Conservation (phyloP, 805 yeast genomes). For the Candida alai region DNA sequence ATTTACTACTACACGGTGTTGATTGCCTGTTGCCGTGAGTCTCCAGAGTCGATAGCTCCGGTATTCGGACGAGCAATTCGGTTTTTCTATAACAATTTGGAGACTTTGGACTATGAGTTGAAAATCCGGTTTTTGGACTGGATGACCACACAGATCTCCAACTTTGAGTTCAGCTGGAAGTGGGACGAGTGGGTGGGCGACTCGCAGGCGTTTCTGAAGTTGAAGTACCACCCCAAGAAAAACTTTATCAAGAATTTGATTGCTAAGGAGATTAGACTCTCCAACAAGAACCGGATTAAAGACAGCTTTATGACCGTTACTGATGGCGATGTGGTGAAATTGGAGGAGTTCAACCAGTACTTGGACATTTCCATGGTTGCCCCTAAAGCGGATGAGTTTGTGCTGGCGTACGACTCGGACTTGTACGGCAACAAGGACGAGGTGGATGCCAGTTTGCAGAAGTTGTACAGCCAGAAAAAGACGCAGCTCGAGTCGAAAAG, state of each 20-base stretch:
- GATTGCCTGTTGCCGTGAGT: conserved; percentile 84
- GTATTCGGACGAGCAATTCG: conserved; percentile 91
- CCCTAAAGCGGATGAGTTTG: conserved; percentile 21
- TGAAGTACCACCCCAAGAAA: conserved; percentile 65
- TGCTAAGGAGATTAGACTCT: conserved; percentile 76
- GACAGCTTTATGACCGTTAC: conserved; percentile 48
- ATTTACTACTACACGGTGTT: conserved; percentile 82
- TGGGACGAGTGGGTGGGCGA: conserved; percentile 91
- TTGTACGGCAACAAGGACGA: conserved; percentile 32
- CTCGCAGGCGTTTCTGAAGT: conserved; percentile 40
- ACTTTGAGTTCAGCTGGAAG: conserved; percentile 94
- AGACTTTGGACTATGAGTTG: conserved; percentile 70
- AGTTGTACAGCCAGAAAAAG: conserved; percentile 24
- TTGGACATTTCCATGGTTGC: conserved; percentile 33
- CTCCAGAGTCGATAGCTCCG: conserved; percentile 73
- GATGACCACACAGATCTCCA: conserved; percentile 90
- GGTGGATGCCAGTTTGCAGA: conserved; percentile 21
- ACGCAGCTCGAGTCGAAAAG: conserved; percentile 10
- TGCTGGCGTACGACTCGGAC: conserved; percentile 31
- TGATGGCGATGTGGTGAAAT: conserved; percentile 25
- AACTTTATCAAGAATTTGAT: conserved; percentile 75
- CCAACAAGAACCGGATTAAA: conserved; percentile 68
- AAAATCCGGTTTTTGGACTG: conserved; percentile 75
- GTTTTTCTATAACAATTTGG: conserved; percentile 67
- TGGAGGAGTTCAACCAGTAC: conserved; percentile 38